phyloP scores from a whole-genome alignment of 305 asterid genomes.

The Ajuga reptans region DNA sequence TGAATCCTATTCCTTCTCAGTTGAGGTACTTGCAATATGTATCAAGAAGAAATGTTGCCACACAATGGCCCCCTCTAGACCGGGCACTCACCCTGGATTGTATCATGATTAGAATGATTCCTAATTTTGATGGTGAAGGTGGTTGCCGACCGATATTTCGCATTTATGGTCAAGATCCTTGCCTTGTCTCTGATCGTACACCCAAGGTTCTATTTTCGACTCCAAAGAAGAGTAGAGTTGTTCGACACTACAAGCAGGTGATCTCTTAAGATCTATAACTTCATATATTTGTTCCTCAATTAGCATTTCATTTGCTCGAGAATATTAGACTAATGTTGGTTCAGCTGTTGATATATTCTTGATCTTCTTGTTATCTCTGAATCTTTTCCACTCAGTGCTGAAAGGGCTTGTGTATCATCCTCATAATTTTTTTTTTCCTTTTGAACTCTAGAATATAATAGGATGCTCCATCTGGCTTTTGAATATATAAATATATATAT shows the following conservation, averaged over 20 bases:
- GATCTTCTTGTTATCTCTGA: constrained; percentile 12
- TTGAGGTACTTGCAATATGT: constrained; percentile 82
- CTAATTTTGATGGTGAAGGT: constrained; percentile 77
- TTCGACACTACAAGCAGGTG: constrained; percentile 87
- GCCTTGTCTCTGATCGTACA: constrained; percentile 51
- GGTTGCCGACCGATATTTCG: constrained; percentile 88
- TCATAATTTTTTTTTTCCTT: not conserved
- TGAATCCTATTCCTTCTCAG: constrained; percentile 92
- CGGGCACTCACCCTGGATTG: constrained; percentile 85
- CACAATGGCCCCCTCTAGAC: constrained; percentile 93
- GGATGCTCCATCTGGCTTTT: not conserved
- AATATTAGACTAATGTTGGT: not conserved
- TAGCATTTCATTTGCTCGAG: not conserved
- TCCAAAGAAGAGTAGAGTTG: constrained; percentile 58
- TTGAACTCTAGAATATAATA: not conserved
- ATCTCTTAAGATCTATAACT: constrained; percentile 17
- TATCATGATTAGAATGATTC: constrained; percentile 74
- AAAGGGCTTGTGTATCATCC: not conserved
- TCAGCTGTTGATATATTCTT: not conserved
- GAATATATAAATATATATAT: not conserved
- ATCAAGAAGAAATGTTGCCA: constrained; percentile 75
- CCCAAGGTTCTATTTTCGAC: constrained; percentile 78
- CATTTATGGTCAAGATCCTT: constrained; percentile 76
- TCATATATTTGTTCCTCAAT: constrained; percentile 12
- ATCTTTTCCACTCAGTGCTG: not conserved